These are phyloP conservation scores for Nemania sp. DNA, from an alignment of 2,329 filamentous ascomycete genomes.

Conservation along the genomic window DNA sequence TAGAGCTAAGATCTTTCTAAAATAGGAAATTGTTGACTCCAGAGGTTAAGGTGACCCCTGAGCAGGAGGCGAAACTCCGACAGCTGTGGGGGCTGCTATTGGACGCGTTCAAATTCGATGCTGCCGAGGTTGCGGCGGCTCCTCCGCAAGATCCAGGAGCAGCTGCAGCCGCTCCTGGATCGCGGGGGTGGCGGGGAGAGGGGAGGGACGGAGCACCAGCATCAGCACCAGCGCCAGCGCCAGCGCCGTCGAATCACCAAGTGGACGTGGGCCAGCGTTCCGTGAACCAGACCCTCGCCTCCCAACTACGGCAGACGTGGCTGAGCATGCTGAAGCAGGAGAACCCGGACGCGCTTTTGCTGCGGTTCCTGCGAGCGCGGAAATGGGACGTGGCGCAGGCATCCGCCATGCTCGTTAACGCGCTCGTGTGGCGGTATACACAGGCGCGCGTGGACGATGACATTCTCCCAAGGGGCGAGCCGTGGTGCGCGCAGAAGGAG, in stretches of 20 bases:
- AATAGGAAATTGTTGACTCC: too few relatives aligned
- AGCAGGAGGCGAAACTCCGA: conserved; percentile 86
- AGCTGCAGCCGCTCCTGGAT: too few relatives aligned
- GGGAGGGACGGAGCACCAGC: too few relatives aligned
- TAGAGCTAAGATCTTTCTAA: too few relatives aligned
- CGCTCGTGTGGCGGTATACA: conserved; percentile 85
- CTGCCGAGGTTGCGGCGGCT: conserved; percentile 16
- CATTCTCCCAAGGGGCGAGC: conserved; percentile 82
- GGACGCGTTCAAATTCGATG: conserved; percentile 71
- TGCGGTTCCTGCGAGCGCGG: conserved; percentile 83
- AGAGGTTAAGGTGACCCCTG: too few relatives aligned
- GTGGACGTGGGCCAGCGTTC: conserved; percentile 28
- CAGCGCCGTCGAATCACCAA: conserved; percentile 28
- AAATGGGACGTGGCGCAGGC: conserved; percentile 96
- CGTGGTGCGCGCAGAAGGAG: conserved; percentile 60
- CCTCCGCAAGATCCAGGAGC: conserved; percentile 21
- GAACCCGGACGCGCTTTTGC: conserved; percentile 82
- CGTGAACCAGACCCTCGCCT: conserved; percentile 54
- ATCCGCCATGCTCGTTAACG: conserved; percentile 89
- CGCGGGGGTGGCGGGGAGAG: neutral
- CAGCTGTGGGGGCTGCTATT: conserved; percentile 83
- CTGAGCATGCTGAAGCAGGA: conserved; percentile 87
- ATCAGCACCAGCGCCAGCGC: too few relatives aligned
- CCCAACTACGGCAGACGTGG: conserved; percentile 82
- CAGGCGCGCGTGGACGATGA: conserved; percentile 92